Evolutionary conservation across 345 rosid genomes (phyloP).

Genomic region (Pugionium cornutum): DNA sequence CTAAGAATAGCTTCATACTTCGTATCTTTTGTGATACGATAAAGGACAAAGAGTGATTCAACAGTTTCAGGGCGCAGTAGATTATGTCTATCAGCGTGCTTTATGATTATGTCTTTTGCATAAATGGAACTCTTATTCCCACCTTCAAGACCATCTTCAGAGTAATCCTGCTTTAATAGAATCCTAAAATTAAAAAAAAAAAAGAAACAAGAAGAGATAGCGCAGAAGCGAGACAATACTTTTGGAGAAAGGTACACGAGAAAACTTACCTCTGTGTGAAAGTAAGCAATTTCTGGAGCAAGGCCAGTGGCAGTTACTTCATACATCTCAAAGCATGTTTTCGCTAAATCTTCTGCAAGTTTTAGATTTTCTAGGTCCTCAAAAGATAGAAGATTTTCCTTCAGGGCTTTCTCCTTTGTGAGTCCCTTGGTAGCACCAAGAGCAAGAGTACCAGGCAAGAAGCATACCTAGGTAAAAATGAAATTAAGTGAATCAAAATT

Average conservation of each 20-base stretch:
- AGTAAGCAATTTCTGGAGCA: conserved; percentile 97
- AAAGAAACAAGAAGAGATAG: conserved; percentile 8
- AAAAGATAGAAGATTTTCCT: conserved; percentile 73
- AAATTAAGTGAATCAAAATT: neutral
- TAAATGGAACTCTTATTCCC: conserved; percentile 82
- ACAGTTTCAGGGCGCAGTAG: conserved; percentile 96
- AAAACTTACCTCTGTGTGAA: conserved; percentile 74
- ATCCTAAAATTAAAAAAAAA: conserved; percentile 27
- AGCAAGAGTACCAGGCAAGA: conserved; percentile 92
- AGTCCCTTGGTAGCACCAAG: conserved; percentile 95
- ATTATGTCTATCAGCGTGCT: conserved; percentile 83
- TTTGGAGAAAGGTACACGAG: neutral
- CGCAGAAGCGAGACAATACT: conserved; percentile 2
- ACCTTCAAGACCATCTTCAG: conserved; percentile 82
- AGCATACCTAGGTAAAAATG: conserved; percentile 66
- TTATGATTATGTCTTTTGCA: conserved; percentile 81
- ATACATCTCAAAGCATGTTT: conserved; percentile 96
- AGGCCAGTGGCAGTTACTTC: conserved; percentile 93
- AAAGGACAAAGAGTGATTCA: conserved; percentile 84
- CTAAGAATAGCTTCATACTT: conserved; percentile 50
- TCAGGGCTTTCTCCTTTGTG: conserved; percentile 77
- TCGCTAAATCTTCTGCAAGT: conserved; percentile 91
- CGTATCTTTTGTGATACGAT: conserved; percentile 79
- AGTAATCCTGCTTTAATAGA: conserved; percentile 60
- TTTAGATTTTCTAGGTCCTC: conserved; percentile 89